These are phyloP conservation scores for Monosporascus sp. DNA, from an alignment of 2,329 filamentous ascomycete genomes.

Conservation along the genomic window DNA sequence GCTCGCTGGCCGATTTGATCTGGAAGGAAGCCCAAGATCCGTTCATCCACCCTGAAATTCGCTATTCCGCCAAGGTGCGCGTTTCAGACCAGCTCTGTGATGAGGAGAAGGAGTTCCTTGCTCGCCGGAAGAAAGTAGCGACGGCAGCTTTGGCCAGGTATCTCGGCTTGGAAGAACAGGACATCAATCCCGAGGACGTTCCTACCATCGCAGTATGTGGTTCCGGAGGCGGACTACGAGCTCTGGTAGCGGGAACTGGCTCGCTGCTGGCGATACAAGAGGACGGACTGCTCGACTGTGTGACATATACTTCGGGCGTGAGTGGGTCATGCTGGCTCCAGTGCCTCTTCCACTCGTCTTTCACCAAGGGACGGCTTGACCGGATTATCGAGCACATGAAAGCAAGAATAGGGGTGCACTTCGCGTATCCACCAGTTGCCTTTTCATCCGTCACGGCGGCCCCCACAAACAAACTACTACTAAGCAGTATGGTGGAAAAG, in stretches of 20 bases:
- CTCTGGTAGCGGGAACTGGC: conserved; percentile 83
- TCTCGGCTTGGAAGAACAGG: conserved; percentile 67
- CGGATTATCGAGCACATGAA: conserved; percentile 81
- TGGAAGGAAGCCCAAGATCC: conserved; percentile 89
- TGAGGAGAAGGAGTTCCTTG: conserved; percentile 73
- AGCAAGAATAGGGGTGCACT: conserved; percentile 75
- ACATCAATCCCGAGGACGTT: conserved; percentile 89
- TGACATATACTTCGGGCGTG: conserved; percentile 91
- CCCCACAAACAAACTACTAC: conserved; percentile 86
- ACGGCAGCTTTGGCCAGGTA: conserved; percentile 75
- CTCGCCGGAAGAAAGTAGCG: conserved; percentile 62
- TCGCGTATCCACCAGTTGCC: conserved; percentile 84
- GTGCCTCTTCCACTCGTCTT: conserved; percentile 75
- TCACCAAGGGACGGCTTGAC: conserved; percentile 62
- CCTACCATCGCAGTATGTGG: conserved; percentile 91
- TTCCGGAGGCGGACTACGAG: conserved; percentile 84
- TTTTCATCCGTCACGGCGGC: conserved; percentile 77
- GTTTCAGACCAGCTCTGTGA: conserved; percentile 75
- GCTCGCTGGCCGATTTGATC: conserved; percentile 85
- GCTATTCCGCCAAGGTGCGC: conserved; percentile 73
- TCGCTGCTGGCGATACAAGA: conserved; percentile 81
- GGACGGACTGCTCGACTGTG: conserved; percentile 85
- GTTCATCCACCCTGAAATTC: conserved; percentile 78
- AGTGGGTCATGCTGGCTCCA: conserved; percentile 97
- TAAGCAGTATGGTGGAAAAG: conserved; percentile 88